Percentiles rank a stretch among this genome's conserved stretches.
Evolutionary conservation across 805 yeast species (phyloP).

Genomic region (Metschnikowia reukaufii): DNA sequence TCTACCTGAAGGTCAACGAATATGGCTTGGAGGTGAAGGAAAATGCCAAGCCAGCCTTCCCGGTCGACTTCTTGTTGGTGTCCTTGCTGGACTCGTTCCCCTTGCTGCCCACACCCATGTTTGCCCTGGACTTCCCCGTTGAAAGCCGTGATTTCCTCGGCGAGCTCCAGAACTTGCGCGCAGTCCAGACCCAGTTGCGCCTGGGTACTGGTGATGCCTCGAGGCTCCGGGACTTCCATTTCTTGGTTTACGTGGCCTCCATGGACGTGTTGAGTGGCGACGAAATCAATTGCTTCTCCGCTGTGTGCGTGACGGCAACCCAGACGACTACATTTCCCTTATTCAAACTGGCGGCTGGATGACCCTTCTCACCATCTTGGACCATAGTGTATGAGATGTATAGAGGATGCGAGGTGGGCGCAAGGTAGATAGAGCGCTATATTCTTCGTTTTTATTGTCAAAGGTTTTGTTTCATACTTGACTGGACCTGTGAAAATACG

Average conservation of each 20-base stretch:
- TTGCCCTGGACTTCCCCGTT: conserved; percentile 62
- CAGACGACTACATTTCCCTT: conserved; percentile 49
- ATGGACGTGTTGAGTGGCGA: conserved; percentile 55
- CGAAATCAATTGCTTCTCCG: conserved; percentile 54
- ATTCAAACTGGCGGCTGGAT: conserved; percentile 79
- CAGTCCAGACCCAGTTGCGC: conserved; percentile 52
- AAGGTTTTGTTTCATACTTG: too few relatives aligned
- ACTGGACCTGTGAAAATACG: too few relatives aligned
- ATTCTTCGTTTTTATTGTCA: too few relatives aligned
- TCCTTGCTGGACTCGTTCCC: conserved; percentile 94
- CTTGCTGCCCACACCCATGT: conserved; percentile 52
- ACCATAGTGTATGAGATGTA: conserved; percentile 32
- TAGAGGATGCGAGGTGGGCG: too few relatives aligned
- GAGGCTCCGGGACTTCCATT: conserved; percentile 69
- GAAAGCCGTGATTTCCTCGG: conserved; percentile 81
- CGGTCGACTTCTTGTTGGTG: conserved; percentile 55
- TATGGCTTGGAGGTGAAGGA: conserved; percentile 85
- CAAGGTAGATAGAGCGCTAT: too few relatives aligned
- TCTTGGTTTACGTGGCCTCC: conserved; percentile 57
- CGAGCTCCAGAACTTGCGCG: conserved; percentile 62
- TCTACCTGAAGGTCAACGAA: conserved; percentile 81
- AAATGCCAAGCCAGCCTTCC: conserved; percentile 43
- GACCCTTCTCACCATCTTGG: conserved; percentile 59
- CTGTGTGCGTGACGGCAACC: conserved; percentile 44
- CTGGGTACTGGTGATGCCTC: conserved; percentile 30